Evolutionary conservation across 352 stramenopile species (phyloP), one percentile per base, ranked within the genome.

Genomic region (Pythium pyrilobum): DNA sequence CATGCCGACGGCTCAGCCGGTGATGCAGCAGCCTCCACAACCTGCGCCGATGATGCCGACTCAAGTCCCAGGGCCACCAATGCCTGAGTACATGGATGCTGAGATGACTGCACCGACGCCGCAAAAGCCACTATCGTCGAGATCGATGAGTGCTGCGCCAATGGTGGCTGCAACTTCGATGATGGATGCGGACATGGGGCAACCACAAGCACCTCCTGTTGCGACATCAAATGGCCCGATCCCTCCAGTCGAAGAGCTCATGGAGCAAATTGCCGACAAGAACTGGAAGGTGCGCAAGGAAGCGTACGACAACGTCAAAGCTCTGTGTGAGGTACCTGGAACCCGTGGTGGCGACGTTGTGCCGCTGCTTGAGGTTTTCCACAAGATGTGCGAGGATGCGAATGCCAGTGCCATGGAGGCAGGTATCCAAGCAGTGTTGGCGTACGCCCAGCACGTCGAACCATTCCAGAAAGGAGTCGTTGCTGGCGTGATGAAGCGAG

Each of bases 241-340:
- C 18, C 59, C 69, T 11, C 62, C 68, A 18, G 57, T 89, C 9
- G 78, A 89, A 7, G 58, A 42, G 5, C 37, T 92, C 4, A 41
- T 88, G 25, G 61, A 67, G 13, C 77, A 89, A 44, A 20, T 92
- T 42, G 69, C 65, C 13, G 82, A 95, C 48, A 93, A 91, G 64
- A 91, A 89, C 64, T 95, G 85, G 85, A 93, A 92, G 67, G 56
- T 85, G 15, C 72, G 85, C 8, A 95, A 93, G 72, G 76, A 88
- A 63, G 85, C 67, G 0, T 93, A 83, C 48, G 85, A 93, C 21
- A 53, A 87, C 32, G 57, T 90, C 40, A 95, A 89, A 44, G 52
- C 63, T 11, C 45, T 77, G 32, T 87, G 83, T 31, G 81, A 91
- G 36, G 71, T 69, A 38, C 50, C 62, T 12, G 72, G 64, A 37